phyloP scores from a whole-genome alignment of 75 land plant genomes.

The Chamaecyparis obtusa region DNA sequence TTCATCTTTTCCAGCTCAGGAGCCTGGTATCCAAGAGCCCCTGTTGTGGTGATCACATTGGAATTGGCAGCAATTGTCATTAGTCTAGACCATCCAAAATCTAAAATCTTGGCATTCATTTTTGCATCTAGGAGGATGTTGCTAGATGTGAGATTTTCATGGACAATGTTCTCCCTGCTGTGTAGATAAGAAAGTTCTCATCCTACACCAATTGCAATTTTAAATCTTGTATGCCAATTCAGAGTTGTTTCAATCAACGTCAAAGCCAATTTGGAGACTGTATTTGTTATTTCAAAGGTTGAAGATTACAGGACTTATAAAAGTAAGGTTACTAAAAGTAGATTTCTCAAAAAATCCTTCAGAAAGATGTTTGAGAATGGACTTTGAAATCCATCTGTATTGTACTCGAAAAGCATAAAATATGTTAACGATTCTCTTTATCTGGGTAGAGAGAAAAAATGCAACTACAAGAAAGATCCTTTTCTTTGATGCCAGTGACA shows the following conservation, averaged over 20 bases:
- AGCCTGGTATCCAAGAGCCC: conserved; percentile 87
- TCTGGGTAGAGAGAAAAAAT: background rate
- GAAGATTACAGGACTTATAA: background rate
- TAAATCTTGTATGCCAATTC: conserved; percentile 84
- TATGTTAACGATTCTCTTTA: background rate
- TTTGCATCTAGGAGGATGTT: conserved; percentile 73
- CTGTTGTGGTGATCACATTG: conserved; percentile 86
- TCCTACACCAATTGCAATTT: conserved; percentile 62
- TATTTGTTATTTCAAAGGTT: background rate
- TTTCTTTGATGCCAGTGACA: no score
- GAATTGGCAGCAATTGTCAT: conserved; percentile 87
- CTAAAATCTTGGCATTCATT: conserved; percentile 62
- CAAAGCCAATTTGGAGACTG: background rate
- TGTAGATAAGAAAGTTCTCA: conserved; percentile 78
- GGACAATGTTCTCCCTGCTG: conserved; percentile 56
- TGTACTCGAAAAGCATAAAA: background rate
- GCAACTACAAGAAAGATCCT: background rate
- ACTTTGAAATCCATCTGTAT: background rate
- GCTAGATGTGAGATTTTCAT: conserved; percentile 86
- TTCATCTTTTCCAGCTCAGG: conserved; percentile 94
- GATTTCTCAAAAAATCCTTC: background rate
- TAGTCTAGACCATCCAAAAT: conserved; percentile 77
- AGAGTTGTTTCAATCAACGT: conserved; percentile 45
- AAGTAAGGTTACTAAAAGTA: no score
- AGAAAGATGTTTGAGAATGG: background rate